Conservation (phyloP, 495 filamentous ascomycete genomes). For the Stereocaulon alpinum region DNA sequence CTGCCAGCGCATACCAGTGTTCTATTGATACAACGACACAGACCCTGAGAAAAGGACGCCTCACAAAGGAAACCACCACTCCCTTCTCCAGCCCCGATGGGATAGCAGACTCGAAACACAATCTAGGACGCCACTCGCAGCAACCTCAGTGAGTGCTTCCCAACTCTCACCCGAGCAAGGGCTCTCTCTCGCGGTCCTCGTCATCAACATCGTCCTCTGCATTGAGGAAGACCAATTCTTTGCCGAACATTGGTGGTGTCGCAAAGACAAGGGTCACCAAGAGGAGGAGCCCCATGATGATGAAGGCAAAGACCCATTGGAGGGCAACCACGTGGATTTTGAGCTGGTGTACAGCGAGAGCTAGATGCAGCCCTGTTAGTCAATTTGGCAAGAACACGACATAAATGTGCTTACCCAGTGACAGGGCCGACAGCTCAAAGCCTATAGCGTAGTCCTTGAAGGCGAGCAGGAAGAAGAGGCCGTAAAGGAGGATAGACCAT, state of each 20-base stretch:
- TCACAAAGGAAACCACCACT: background rate
- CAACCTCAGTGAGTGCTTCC: background rate
- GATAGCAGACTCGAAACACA: background rate
- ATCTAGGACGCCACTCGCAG: background rate
- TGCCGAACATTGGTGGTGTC: slow-evolving; percentile 50
- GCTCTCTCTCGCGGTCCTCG: slow-evolving; percentile 34
- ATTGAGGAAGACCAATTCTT: slow-evolving; percentile 31
- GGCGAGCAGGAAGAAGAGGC: slow-evolving; percentile 54
- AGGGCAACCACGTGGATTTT: slow-evolving; percentile 56
- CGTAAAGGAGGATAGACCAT: slow-evolving; percentile 69
- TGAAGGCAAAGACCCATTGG: slow-evolving; percentile 88
- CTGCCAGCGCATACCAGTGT: background rate
- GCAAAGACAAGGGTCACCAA: slow-evolving; percentile 52
- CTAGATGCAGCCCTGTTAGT: too few relatives aligned
- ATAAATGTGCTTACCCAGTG: slow-evolving; percentile 45
- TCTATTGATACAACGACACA: background rate
- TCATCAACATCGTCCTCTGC: slow-evolving; percentile 25
- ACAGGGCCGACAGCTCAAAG: slow-evolving; percentile 61
- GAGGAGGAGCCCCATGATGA: slow-evolving; percentile 67
- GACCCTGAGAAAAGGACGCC: background rate
- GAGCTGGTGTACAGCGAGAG: slow-evolving; percentile 69
- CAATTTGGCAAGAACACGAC: too few relatives aligned
- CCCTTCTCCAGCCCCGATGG: background rate
- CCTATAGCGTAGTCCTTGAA: slow-evolving; percentile 80
- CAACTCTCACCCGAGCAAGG: slow-evolving; percentile 29